These are phyloP conservation scores for Geranomyces variabilis DNA, from an alignment of 192 early-diverging fungal genomes.

Conservation along the genomic window DNA sequence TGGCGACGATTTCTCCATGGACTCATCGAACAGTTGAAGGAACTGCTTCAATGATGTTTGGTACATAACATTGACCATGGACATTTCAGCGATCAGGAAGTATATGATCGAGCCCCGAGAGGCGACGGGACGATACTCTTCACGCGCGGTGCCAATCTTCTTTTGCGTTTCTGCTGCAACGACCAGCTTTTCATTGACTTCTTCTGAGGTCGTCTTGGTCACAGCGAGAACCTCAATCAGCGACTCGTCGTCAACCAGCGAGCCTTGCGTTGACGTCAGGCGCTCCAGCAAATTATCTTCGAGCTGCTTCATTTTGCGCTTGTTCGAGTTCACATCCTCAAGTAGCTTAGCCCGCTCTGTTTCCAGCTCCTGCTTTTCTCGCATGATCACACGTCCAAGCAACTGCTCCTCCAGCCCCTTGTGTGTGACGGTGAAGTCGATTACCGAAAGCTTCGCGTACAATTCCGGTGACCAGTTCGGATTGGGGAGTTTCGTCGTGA, in stretches of 20 bases:
- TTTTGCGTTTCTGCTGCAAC: conserved; percentile 70
- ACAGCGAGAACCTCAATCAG: conserved; percentile 69
- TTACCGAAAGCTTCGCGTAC: conserved; percentile 66
- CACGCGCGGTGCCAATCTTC: conserved; percentile 65
- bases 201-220: conserved; percentile 66
- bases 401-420: conserved; percentile 70
- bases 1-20: conserved; percentile 65
- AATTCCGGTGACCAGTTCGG: conserved; percentile 70
- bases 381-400: conserved; percentile 66
- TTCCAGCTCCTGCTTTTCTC: conserved; percentile 71
- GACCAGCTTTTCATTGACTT: conserved; percentile 67
- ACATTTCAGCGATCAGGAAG: conserved; percentile 72
- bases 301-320: conserved; percentile 70
- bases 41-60: conserved; percentile 69
- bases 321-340: conserved; percentile 69
- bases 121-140: conserved; percentile 69
- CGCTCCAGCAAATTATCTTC: conserved; percentile 69
- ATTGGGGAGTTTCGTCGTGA: conserved; percentile 69
- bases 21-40: conserved; percentile 68
- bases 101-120: conserved; percentile 65
- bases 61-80: conserved; percentile 71
- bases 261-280: conserved; percentile 68
- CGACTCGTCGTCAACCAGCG: conserved; percentile 68
- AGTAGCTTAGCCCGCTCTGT: conserved; percentile 66
- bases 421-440: conserved; percentile 67